These are phyloP conservation scores for Phaeomoniella chlamydospora DNA, from an alignment of 2,329 filamentous ascomycete genomes.

Conservation along the genomic window DNA sequence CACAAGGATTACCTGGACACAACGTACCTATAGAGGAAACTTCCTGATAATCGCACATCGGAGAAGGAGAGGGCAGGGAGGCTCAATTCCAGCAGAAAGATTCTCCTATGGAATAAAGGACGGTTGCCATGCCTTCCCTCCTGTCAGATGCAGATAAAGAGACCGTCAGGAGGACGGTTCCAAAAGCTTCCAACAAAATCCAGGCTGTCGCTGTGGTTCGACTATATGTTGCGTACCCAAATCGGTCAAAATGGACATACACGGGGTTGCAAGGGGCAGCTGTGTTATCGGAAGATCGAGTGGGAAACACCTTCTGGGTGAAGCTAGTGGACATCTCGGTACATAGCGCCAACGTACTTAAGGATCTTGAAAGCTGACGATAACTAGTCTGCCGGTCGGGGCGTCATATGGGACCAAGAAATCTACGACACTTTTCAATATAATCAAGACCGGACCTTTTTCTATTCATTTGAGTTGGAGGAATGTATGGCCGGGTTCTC, in stretches of 20 bases:
- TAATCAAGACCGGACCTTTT: conserved; percentile 94
- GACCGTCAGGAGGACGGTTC: conserved; percentile 85
- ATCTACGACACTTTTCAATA: conserved; percentile 91
- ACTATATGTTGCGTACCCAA: conserved; percentile 84
- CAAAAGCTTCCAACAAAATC: conserved; percentile 93
- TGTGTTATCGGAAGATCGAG: conserved; percentile 83
- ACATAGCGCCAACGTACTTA: conserved; percentile 21
- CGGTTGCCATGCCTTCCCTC: conserved; percentile 41
- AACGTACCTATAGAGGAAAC: no score
- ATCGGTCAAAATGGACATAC: conserved; percentile 77
- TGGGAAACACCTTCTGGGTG: conserved; percentile 92
- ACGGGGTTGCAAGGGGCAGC: conserved; percentile 85
- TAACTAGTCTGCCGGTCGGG: conserved; percentile 54
- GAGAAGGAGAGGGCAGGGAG: no score
- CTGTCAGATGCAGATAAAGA: conserved; percentile 90
- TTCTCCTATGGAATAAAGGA: conserved; percentile 1
- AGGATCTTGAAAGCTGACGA: background rate
- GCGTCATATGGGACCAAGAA: conserved; percentile 94
- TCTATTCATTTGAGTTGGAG: conserved; percentile 93
- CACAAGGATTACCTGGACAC: no score
- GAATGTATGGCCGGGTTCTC: conserved; percentile 80
- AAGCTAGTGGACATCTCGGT: conserved; percentile 96
- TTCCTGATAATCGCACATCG: no score
- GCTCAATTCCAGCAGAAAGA: background rate
- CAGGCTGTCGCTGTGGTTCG: conserved; percentile 85